Base-by-base conservation (phyloP, 805 yeast genomes). In the Pichia membranifaciens region DNA sequence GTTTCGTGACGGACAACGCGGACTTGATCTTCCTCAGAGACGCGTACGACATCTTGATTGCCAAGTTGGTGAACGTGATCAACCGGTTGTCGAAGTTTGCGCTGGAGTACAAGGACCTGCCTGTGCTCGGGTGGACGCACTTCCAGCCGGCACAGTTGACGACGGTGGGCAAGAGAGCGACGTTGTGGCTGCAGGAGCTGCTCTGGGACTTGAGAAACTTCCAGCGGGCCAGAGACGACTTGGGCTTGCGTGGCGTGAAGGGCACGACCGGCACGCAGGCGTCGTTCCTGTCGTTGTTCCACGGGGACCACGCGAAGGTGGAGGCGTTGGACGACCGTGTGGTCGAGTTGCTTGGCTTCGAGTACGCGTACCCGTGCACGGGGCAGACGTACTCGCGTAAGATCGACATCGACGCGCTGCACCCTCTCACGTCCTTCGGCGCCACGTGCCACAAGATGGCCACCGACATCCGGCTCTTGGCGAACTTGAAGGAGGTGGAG, bases 261-360 rank as follows among this genome's bases (percentile, higher is more conserved):
- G 99, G 99, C 65, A 93, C 99, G 51, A 93, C 99, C 42, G 99
- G 99, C 69, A 93, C 99, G 36, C 99, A 93, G 72, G 99, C 87
- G 48, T 91, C 98, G 1, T 93, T 93, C 78, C 73, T 93, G 65
- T 79, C 97, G 17, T 77, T 93, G 58, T 93, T 89, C 82, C 95
- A 91, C 60, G 98, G 98, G 55, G 84, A 93, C 69, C 97, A 91
- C 69, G 96, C 86, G 64, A 89, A 87, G 72, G 99, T 93, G 55
- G 99, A 93, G 72, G 81, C 74, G 48, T 74, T 93, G 60, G 99
- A 93, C 67, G 82, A 85, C 65, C 83, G 88, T 59, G 97, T 93
- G 51, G 95, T 89, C 49, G 88, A 93, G 69, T 77, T 93, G 58
- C 75, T 90, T 54, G 99, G 98, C 8, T 93, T 93, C 61, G 91